Evolutionary conservation across 371 early-diverging fungal genomes (phyloP), one percentile per base, ranked within the genome.

Genomic region (Mortierella sp.): DNA sequence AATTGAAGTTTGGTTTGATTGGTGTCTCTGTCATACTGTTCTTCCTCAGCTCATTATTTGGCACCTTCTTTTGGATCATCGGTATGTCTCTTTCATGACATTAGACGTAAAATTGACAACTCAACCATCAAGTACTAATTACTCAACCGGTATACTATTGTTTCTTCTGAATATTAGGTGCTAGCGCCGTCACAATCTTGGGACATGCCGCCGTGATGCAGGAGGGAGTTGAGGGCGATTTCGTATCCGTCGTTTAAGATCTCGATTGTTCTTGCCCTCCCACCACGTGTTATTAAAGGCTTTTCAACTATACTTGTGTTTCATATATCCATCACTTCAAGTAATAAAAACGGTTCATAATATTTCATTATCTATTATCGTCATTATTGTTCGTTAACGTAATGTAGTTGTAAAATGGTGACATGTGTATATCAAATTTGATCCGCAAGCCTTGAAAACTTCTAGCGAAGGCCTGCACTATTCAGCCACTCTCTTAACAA

Each of bases 11-110:
- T 24, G 72, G 65, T 24, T 86, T 92, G 66, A 86, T 85, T 51
- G 75, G 76, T 57, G 71, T 87, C 39, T 86, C 92, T 9, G 74
- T 92, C 45, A 58, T 89, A 30, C 72, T 93, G 40, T 84, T 93
- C 54, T 86, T 89, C 60, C 84, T 93, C 72, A 90, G 90, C 37
- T 90, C 90, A 8, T 87, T 90, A 52, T 87, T 91, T 8, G 89
- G 90, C 18, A 87, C 89, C 28, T 83, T 93, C 47, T 92, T 93
- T 57, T 93, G 92, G 92, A 88, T 92, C 67, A 84, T 91, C 68
- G 91, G 91, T 89, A 87, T 68, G 86, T 37, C n/a, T 32, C 43
- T 51, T 26, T 64, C 64, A 26, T 22, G n/a, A 35, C 39, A 37
- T n/a, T 8, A 30, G 55, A 24, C 55, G 6, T 4, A 18, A 14